These are phyloP conservation scores for Arachnomyces sp. DNA, from an alignment of 2,329 filamentous ascomycete species.

Conservation along the genomic window DNA sequence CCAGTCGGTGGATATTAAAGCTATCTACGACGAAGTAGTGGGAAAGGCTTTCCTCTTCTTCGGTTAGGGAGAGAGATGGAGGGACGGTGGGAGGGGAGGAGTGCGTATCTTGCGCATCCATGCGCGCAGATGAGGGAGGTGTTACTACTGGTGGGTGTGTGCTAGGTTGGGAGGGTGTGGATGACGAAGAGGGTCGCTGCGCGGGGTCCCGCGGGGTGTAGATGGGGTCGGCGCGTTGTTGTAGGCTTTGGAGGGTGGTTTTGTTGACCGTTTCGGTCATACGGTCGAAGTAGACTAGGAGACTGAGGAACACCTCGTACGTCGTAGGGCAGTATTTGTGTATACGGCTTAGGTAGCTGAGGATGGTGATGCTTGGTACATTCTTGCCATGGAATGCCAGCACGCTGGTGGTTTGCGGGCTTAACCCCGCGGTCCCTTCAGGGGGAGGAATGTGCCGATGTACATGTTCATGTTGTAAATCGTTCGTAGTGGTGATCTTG, in stretches of 20 bases:
- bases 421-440: constrained; percentile 51
- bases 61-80: constrained; percentile 27
- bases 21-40: constrained; percentile 94
- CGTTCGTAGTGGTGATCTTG: constrained; percentile 96
- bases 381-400: constrained; percentile 98
- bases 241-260: constrained; percentile 58
- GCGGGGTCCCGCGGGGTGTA: constrained; percentile 12
- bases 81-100: constrained; percentile 24
- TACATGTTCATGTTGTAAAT: constrained; percentile 82
- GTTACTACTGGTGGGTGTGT: constrained; percentile 25
- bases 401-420: constrained; percentile 61
- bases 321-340: constrained; percentile 99
- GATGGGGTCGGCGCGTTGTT: constrained; percentile 26
- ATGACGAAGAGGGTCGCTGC: constrained; percentile 15
- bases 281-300: constrained; percentile 94
- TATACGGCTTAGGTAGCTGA: constrained; percentile 90
- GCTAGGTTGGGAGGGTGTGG: constrained; percentile 12
- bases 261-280: constrained; percentile 97
- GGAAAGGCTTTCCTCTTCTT: constrained; percentile 47
- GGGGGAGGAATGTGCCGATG: constrained; percentile 63
- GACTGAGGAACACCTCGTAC: constrained; percentile 91
- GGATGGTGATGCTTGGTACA: constrained; percentile 89
- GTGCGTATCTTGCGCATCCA: constrained; percentile 27
- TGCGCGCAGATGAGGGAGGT: constrained; percentile 27
- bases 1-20: constrained; percentile 94